Conservation (phyloP, 2,329 filamentous ascomycete genomes). For the Blastomyces gilchristii region DNA sequence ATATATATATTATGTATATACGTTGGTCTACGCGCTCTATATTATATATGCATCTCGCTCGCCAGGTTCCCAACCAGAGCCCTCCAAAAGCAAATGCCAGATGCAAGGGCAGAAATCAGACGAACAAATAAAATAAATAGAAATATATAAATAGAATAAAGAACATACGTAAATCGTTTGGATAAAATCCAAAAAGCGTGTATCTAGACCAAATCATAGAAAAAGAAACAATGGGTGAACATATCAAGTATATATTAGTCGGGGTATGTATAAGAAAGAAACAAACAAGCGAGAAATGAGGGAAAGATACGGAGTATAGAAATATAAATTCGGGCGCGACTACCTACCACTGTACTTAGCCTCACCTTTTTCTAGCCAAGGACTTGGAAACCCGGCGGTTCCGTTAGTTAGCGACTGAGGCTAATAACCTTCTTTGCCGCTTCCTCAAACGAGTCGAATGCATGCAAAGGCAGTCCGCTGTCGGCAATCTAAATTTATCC, state of each 20-base stretch:
- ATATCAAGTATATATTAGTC: not conserved
- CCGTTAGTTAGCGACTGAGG: constrained; percentile 31
- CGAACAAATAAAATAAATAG: not conserved
- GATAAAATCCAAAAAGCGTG: not conserved
- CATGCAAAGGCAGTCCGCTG: constrained; percentile 57
- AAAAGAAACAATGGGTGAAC: not conserved
- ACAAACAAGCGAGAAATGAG: not conserved
- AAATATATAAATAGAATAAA: not conserved
- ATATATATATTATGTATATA: not conserved
- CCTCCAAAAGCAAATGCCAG: not conserved
- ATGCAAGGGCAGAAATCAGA: not conserved
- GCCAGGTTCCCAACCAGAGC: not conserved
- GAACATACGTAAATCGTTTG: not conserved
- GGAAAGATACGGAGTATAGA: not conserved
- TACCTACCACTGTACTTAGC: not conserved
- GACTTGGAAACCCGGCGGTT: not conserved
- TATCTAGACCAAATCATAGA: not conserved
- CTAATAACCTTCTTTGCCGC: constrained; percentile 58
- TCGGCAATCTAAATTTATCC: constrained; percentile 45
- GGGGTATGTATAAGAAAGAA: not conserved
- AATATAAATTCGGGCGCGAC: not conserved
- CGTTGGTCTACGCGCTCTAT: not conserved
- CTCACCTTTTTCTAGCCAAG: not conserved
- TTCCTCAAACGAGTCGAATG: constrained; percentile 65
- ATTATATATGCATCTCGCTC: not conserved